Base-by-base conservation (phyloP, 2,329 filamentous ascomycete species). In the Aspergillus terreus region DNA sequence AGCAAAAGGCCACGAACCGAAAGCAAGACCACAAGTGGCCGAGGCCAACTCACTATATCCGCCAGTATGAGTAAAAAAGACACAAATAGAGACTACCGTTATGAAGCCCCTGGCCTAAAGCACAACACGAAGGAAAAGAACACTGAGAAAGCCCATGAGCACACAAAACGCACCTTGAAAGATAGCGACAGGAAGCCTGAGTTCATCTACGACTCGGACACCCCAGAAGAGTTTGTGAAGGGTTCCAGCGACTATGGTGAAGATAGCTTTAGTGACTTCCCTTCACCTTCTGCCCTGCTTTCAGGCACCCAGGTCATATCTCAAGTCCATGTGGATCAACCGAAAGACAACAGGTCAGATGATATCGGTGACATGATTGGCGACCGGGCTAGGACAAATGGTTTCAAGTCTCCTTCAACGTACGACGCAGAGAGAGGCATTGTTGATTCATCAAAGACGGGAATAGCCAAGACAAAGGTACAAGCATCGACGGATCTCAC, bases 201-300 rank as follows among this genome's bases (percentile, higher is more conserved):
- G 19, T 42, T 19, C 17, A 27, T 14, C 9, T 25, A 33, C 27
- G 25, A 19, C 4, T 9, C 10, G 3, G 15, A 23, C 14, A n/a
- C 4, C 62, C 7, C 47, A 51, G 17, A 63, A 5, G 15, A 40
- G 27, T 35, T 36, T 62, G 40, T 54, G 9, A 19, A 61, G 14
- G 50, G 58, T 15, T 51, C 52, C 38, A 72, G 69, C 44, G 70
- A 71, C 11, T 71, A 68, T 47, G 65, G 58, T 4, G 62, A 63
- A 44, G 64, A 63, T 32, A 58, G 52, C 36, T 59, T 71, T 36
- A 66, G 67, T 9, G 68, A 74, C 48, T 57, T 77, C 23, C 71
- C 72, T 23, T 71, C 71, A 6, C 65, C 69, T 23, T 68, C 68
- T 21, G 47, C 53, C 11, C 53, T 73, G 11, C 33, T 73, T 14